Percentiles rank a stretch among this genome's conserved stretches.
These are phyloP conservation scores for Tulasnella sp. DNA, from an alignment of 768 basidiomycete species.

Conservation along the genomic window DNA sequence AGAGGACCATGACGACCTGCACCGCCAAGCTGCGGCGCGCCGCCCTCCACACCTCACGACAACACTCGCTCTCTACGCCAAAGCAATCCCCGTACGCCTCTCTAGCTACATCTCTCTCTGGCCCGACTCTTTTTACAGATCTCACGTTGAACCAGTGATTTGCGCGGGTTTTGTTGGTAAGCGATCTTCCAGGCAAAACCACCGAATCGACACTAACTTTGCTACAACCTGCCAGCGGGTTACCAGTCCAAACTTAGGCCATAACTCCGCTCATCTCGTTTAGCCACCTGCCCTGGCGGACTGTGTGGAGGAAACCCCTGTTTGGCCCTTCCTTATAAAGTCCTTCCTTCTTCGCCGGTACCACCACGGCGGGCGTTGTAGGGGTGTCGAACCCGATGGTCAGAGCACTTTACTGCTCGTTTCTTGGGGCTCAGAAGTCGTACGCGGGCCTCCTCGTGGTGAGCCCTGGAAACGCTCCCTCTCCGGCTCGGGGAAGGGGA, in stretches of 20 bases:
- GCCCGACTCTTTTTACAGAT: background rate
- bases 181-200: background rate
- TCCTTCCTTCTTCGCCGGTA: background rate
- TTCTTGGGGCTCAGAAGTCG: background rate
- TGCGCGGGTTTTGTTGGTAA: slow-evolving; percentile 7
- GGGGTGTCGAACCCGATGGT: background rate
- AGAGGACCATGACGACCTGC: no score
- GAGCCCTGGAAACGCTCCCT: background rate
- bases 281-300: background rate
- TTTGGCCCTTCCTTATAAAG: background rate
- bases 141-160: background rate
- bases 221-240: background rate
- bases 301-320: background rate
- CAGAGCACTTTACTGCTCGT: slow-evolving; percentile 12
- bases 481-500: background rate
- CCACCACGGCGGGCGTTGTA: background rate
- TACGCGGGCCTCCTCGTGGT: background rate
- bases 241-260: background rate
- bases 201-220: background rate
- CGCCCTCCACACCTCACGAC: no score
- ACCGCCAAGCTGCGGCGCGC: no score
- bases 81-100: background rate
- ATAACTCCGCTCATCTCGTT: background rate
- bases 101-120: background rate
- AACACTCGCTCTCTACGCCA: background rate